These are phyloP conservation scores for Tricholoma saponaceum DNA, from an alignment of 768 basidiomycete species.

Conservation along the genomic window DNA sequence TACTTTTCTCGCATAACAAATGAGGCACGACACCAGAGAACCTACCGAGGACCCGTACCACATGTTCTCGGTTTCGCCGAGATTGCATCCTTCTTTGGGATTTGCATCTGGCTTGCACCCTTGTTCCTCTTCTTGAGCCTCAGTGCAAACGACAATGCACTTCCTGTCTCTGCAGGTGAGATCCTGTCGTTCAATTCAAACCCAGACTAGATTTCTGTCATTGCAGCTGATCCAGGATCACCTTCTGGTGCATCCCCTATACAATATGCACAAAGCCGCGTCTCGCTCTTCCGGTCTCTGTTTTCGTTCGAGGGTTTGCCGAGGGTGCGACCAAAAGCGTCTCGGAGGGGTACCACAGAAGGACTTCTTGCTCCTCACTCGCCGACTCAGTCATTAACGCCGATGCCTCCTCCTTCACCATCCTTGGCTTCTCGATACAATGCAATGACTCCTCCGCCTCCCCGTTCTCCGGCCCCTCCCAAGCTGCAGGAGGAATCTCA, in stretches of 20 bases:
- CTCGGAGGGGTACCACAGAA: slow-evolving; percentile 49
- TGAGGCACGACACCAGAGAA: slow-evolving; percentile 51
- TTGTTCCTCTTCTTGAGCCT: slow-evolving; percentile 93
- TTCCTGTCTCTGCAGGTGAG: slow-evolving; percentile 67
- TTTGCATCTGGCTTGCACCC: slow-evolving; percentile 87
- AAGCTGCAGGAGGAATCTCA: slow-evolving; percentile 30
- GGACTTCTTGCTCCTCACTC: slow-evolving; percentile 70
- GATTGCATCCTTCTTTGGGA: slow-evolving; percentile 78
- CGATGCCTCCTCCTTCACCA: slow-evolving; percentile 27
- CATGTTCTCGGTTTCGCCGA: slow-evolving; percentile 56
- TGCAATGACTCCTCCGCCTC: slow-evolving; percentile 19
- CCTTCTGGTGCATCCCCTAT: slow-evolving; percentile 27
- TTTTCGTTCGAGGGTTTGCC: slow-evolving; percentile 42
- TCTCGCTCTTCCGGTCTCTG: slow-evolving; percentile 68
- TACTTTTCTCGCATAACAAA: slow-evolving; percentile 77
- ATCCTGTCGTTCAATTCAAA: slow-evolving; percentile 1
- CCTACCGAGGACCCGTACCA: slow-evolving; percentile 38
- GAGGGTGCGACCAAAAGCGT: slow-evolving; percentile 37
- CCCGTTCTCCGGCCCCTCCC: slow-evolving; percentile 34
- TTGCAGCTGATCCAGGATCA: slow-evolving; percentile 36
- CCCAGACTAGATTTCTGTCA: slow-evolving; percentile 1
- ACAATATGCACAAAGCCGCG: slow-evolving; percentile 27
- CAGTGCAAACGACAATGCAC: slow-evolving; percentile 94
- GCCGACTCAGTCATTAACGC: slow-evolving; percentile 33
- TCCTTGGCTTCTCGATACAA: slow-evolving; percentile 19